These are phyloP conservation scores for Penicillium brevicompactum DNA, from an alignment of 2,329 filamentous ascomycete genomes.

Conservation along the genomic window DNA sequence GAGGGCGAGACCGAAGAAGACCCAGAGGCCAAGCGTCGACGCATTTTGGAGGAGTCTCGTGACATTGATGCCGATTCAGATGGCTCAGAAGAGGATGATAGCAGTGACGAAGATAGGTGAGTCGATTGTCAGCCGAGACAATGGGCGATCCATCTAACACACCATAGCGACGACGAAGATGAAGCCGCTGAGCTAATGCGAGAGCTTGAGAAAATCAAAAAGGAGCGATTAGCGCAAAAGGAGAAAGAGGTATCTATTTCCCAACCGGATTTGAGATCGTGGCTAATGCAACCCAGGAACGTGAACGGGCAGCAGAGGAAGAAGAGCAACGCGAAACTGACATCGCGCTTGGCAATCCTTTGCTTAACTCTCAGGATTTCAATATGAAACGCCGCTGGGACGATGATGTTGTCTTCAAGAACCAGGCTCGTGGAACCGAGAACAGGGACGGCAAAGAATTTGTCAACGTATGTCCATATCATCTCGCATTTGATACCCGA, in stretches of 20 bases:
- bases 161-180: constrained; percentile 67
- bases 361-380: constrained; percentile 86
- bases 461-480: constrained; percentile 72
- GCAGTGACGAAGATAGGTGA: constrained; percentile 63
- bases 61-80: constrained; percentile 85
- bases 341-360: constrained; percentile 87
- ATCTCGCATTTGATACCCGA: not conserved
- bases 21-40: constrained; percentile 76
- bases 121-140: not conserved
- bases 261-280: not conserved
- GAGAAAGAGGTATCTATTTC: constrained; percentile 64
- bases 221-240: constrained; percentile 77
- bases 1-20: constrained; percentile 61
- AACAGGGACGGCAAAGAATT: constrained; percentile 93
- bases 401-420: constrained; percentile 98
- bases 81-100: constrained; percentile 60
- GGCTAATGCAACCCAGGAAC: constrained; percentile 58
- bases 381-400: constrained; percentile 89
- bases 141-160: constrained; percentile 31
- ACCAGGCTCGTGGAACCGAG: constrained; percentile 92
- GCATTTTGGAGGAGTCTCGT: constrained; percentile 83
- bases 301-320: constrained; percentile 76
- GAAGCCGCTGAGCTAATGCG: constrained; percentile 87
- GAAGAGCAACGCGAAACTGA: constrained; percentile 82
- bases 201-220: constrained; percentile 91